Evolutionary conservation across 345 rosid species (phyloP), one percentile per base, ranked within the genome.

Genomic region (Brassica incana): DNA sequence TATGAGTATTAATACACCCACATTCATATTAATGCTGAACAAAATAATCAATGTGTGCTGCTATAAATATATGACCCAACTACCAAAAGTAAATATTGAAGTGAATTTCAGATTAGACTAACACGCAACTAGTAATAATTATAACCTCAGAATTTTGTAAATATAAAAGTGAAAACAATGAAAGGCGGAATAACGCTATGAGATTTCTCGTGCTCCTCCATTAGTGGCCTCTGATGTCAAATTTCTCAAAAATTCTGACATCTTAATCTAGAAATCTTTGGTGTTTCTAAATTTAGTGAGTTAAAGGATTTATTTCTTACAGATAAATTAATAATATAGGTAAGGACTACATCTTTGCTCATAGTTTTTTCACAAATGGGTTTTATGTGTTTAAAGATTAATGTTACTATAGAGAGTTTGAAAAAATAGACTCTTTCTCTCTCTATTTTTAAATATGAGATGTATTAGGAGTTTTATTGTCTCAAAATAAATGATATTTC

Each of bases 1-100:
- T 38, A 72, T 72, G 77, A 78, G 67, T 72, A 65, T 54, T 30
- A 73, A 73, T 45, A 50, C 18, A 50, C 48, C 58, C 58, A 25
- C 74, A 73, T 67, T 79, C 35, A 73, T 60, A 67, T 33, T 36
- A 67, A 68, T 60, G 78, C n/a, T 59, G 69, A 67, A 72, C 61
- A 33, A 65, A 67, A 67, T 20, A 73, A 79, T 65, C 77, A 83
- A 79, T 78, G 75, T 62, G 38, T 18, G 45, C 20, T 52, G 58
- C 67, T 76, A 72, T 77, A 50, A 83, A 80, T 80, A 80, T 29
- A 75, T 75, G 76, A 75, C 20, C 77, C 83, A 75, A 80, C 83
- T 30, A 75, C 77, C 83, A 80, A 43, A 75, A 70, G 59, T 80
- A 75, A 80, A 80, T 80, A 70, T 40, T 62, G 70, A 43, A 70